Evolutionary conservation across 1,139 yeast species (phyloP).

Genomic region (Geotrichum klebahnii): DNA sequence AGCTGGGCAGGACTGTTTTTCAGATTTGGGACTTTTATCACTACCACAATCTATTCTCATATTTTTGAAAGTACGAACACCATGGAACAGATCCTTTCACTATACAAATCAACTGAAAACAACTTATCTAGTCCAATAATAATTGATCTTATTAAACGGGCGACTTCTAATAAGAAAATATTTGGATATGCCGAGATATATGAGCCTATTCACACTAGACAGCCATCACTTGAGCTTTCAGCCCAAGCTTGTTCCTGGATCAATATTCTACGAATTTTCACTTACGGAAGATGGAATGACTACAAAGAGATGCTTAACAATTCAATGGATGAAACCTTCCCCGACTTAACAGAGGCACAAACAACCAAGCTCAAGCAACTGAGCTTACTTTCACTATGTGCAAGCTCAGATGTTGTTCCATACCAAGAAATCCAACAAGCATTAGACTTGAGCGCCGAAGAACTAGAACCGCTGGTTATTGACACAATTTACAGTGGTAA

Average conservation of each 20-base stretch:
- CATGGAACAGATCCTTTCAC: conserved; percentile 27
- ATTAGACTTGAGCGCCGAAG: conserved; percentile 22
- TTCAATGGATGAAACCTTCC: conserved; percentile 12
- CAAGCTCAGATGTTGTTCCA: conserved; percentile 21
- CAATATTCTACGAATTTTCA: conserved; percentile 25
- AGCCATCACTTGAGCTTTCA: conserved; percentile 9
- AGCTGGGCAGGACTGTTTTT: too few relatives aligned
- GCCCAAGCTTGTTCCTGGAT: conserved; percentile 20
- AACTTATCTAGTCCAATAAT: conserved; percentile 22
- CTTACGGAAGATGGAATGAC: conserved; percentile 28
- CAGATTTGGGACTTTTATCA: too few relatives aligned
- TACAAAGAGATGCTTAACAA: conserved; percentile 17
- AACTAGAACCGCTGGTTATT: conserved; percentile 30
- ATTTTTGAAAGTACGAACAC: too few relatives aligned
- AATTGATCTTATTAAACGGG: conserved; percentile 25
- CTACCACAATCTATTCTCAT: too few relatives aligned
- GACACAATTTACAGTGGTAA: conserved; percentile 30
- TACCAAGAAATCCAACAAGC: conserved; percentile 21
- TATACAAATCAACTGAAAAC: conserved; percentile 21
- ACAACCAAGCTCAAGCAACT: conserved; percentile 27
- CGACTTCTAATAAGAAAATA: conserved; percentile 24
- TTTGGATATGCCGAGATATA: conserved; percentile 29
- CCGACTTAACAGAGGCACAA: conserved; percentile 22
- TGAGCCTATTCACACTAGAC: conserved; percentile 22
- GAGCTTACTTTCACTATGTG: conserved; percentile 26